A percentile compares a stretch with the other conserved stretches of the same genome.
Conservation (phyloP, 192 early-diverging fungal genomes). For the Backusella parvicylindrica region DNA sequence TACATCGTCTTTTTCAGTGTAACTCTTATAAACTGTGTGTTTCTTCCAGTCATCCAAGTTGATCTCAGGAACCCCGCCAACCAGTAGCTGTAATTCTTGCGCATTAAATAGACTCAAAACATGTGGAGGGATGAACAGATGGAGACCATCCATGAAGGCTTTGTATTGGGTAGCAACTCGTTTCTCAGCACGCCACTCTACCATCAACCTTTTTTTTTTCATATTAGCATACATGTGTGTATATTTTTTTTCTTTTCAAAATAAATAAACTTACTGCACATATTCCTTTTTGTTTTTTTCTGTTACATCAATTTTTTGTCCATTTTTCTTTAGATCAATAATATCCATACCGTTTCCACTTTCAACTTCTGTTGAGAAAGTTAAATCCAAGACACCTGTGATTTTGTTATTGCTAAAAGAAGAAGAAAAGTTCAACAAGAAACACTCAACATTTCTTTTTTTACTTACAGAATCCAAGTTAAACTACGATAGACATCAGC, state of each 20-base stretch:
- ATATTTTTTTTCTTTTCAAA: background rate
- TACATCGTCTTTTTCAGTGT: constrained; percentile 93
- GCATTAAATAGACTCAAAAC: constrained; percentile 95
- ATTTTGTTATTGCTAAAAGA: constrained; percentile 76
- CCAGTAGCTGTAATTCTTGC: constrained; percentile 93
- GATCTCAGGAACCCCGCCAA: constrained; percentile 94
- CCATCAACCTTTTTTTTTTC: constrained; percentile 6
- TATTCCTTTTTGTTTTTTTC: constrained; percentile 98
- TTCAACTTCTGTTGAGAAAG: constrained; percentile 89
- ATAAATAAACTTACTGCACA: constrained; percentile 54
- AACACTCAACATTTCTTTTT: too few species aligned
- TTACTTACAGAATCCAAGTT: constrained; percentile 83
- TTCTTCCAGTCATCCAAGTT: constrained; percentile 99
- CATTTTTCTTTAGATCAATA: constrained; percentile 85
- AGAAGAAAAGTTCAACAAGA: too few species aligned
- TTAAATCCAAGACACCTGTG: constrained; percentile 79
- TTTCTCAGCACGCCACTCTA: constrained; percentile 81
- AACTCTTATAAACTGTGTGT: constrained; percentile 95
- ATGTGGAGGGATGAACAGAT: constrained; percentile 93
- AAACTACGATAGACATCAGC: constrained; percentile 88
- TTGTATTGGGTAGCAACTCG: constrained; percentile 95
- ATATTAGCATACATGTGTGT: background rate
- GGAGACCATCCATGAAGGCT: constrained; percentile 91
- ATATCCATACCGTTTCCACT: constrained; percentile 85
- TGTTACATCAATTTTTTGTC: constrained; percentile 83